phyloP scores from a whole-genome alignment of 192 early-diverging fungal species.

The Thamnidium elegans region DNA sequence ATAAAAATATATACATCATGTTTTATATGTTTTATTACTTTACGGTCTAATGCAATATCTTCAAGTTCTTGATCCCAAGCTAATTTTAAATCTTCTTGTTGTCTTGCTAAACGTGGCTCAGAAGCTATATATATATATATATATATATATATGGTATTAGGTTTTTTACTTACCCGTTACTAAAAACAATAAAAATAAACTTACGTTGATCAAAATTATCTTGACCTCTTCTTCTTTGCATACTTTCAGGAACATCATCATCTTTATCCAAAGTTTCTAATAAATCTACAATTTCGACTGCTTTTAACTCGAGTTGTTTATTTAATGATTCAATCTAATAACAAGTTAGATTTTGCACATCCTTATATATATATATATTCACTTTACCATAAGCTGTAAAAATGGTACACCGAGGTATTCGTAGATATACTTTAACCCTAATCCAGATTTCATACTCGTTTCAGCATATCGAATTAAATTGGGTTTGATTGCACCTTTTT shows the following conservation, averaged over 20 bases:
- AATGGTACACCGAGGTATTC: conserved; percentile 56
- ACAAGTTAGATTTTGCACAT: background rate
- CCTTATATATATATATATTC: background rate
- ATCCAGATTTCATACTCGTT: conserved; percentile 49
- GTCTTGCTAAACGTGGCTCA: conserved; percentile 16
- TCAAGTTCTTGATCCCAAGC: conserved; percentile 24
- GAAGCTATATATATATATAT: conserved; percentile 6
- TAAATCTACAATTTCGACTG: conserved; percentile 45
- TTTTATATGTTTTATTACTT: background rate
- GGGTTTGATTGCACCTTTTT: conserved; percentile 39
- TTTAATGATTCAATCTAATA: conserved; percentile 48
- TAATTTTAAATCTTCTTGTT: conserved; percentile 15
- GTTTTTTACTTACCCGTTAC: too few species aligned
- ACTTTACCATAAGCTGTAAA: conserved; percentile 53
- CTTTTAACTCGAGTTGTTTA: conserved; percentile 55
- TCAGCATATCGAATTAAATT: conserved; percentile 54
- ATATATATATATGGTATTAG: background rate
- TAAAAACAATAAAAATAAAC: background rate
- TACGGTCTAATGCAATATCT: conserved; percentile 18
- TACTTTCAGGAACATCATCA: conserved; percentile 27
- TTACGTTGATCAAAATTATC: conserved; percentile 31
- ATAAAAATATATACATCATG: background rate
- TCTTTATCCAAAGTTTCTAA: conserved; percentile 38
- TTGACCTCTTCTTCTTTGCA: conserved; percentile 26
- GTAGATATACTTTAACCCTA: conserved; percentile 53